Conservation (phyloP, 306 rosid species). For the Acacia melanoxylon region DNA sequence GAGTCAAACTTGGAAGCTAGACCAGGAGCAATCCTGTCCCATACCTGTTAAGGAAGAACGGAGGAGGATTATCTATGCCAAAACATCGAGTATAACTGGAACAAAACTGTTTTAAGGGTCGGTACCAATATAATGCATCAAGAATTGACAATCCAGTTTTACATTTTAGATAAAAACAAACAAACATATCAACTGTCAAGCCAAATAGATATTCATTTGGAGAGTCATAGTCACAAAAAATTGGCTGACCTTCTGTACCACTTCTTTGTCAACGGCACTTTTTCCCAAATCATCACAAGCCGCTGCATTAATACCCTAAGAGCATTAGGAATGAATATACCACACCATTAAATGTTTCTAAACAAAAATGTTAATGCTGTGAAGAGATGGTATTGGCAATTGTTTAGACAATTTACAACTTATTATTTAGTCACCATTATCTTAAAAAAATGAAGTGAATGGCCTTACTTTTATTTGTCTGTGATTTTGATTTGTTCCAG, state of each 20-base stretch:
- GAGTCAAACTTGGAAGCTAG: constrained; percentile 74
- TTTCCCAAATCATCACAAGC: constrained; percentile 66
- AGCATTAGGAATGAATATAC: constrained; percentile 33
- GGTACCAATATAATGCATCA: constrained; percentile 4
- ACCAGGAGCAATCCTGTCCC: constrained; percentile 96
- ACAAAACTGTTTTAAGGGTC: constrained; percentile 18
- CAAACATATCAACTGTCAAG: constrained; percentile 22
- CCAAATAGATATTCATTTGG: constrained; percentile 20
- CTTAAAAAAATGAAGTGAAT: too few species aligned
- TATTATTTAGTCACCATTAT: too few species aligned
- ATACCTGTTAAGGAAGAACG: constrained; percentile 57
- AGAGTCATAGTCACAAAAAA: constrained; percentile 12
- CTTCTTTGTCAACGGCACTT: constrained; percentile 71
- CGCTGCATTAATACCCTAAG: constrained; percentile 48
- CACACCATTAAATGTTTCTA: not conserved
- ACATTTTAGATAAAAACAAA: constrained; percentile 11
- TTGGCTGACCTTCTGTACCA: constrained; percentile 78
- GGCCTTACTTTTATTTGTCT: too few species aligned
- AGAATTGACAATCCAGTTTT: constrained; percentile 11
- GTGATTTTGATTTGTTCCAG: too few species aligned
- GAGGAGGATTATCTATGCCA: constrained; percentile 12
- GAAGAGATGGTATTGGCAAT: too few species aligned
- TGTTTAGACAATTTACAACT: too few species aligned
- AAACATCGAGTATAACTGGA: constrained; percentile 14
- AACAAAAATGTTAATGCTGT: too few species aligned